Base-by-base conservation (phyloP, 306 rosid genomes). In the Vigna hirtella region DNA sequence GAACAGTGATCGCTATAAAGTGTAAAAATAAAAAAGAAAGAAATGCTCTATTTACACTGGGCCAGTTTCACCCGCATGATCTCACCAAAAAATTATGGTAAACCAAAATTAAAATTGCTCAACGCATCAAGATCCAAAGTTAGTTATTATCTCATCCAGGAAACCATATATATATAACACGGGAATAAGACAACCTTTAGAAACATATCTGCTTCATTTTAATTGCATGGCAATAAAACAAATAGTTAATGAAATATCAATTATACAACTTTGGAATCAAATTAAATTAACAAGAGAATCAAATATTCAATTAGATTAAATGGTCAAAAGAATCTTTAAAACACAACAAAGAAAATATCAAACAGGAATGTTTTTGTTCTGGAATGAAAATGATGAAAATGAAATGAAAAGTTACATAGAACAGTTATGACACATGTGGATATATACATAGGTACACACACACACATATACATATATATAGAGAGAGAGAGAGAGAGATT, bases 311-410 rank as follows among this genome's bases (percentile, higher is more conserved):
- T 50, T 36, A 65, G 42, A 78, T 57, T n/a, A 5, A 10, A 9
- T 17, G 50, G 63, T 53, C 16, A 55, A 56, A 30, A 68, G 13
- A 28, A 70, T 20, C 43, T 28, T 40, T 28, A 6, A 32, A 63
- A 76, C 51, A 65, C 70, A 43, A 76, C 15, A 42, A 24, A 73
- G 17, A 17, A 70, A 56, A 62, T 12, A 50, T 50, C 42, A 58
- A 58, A 47, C 20, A 61, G 51, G 66, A 55, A 59, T 7, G 6
- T 16, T 40, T 51, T 62, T 24, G 40, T 51, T 22, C 9, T 20
- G n/a, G n/a, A 68, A 59, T 26, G 56, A 70, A 48, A 65, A 80
- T 59, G 52, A 81, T 16, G 17, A 10, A 48, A 50, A 73, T 49
- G 12, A 64, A 30, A 45, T 70, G 26, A 30, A 70, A 59, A 66